Percentiles rank a stretch among this genome's conserved stretches.
Conservation (phyloP, 1,284 basidiomycete genomes). For the Earliella scabrosa region DNA sequence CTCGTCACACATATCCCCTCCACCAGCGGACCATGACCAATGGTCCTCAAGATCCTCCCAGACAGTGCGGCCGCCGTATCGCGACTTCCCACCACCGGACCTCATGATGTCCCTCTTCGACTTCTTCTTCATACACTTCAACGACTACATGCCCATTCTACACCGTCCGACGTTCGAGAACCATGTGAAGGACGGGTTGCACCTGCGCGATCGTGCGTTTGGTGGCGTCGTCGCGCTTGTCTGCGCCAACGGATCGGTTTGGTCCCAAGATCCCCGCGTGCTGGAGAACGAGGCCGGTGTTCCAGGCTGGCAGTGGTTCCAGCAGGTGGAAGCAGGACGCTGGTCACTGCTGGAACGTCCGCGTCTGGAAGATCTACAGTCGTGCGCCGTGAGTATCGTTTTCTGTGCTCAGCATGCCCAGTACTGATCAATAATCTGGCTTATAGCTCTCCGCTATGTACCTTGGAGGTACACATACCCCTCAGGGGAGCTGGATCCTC, state of each 20-base stretch:
- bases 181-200: conserved; percentile 42
- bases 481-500: conserved; percentile 55
- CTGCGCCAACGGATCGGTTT: conserved; percentile 55
- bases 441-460: conserved; percentile 39
- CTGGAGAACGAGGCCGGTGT: conserved; percentile 55
- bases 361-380: conserved; percentile 77
- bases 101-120: conserved; percentile 44
- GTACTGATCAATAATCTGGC: background rate
- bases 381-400: conserved; percentile 47
- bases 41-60: too few species aligned
- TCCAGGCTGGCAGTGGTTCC: conserved; percentile 78
- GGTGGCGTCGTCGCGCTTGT: conserved; percentile 53
- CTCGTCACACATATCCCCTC: too few species aligned
- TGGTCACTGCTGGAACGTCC: conserved; percentile 57
- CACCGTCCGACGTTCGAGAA: conserved; percentile 53
- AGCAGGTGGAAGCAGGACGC: conserved; percentile 60
- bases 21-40: too few species aligned
- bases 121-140: conserved; percentile 49
- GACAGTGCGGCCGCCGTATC: conserved; percentile 6
- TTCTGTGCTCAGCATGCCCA: too few species aligned
- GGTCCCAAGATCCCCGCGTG: conserved; percentile 58
- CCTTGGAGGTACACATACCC: conserved; percentile 42
- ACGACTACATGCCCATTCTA: conserved; percentile 50
- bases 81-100: conserved; percentile 9
- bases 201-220: conserved; percentile 50